Evolutionary conservation across 192 early-diverging fungal genomes (phyloP).

Genomic region (Dispira parvispora): DNA sequence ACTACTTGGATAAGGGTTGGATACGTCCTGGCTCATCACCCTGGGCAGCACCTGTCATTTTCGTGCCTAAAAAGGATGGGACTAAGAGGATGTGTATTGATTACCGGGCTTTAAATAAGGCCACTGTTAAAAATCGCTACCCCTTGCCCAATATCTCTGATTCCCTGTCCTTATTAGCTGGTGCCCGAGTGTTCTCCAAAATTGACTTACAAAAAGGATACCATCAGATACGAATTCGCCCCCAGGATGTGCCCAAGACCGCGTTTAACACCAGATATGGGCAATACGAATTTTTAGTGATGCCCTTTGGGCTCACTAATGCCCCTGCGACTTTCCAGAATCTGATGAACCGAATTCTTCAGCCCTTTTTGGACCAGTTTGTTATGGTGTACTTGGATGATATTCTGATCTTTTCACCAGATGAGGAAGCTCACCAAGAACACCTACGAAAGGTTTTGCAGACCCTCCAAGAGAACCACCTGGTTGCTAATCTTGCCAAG

Average conservation of each 20-base stretch:
- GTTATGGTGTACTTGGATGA: not conserved
- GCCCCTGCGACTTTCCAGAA: constrained; percentile 37
- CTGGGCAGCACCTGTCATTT: constrained; percentile 23
- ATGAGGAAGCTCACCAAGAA: not conserved
- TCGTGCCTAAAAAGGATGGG: constrained; percentile 34
- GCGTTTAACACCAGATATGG: constrained; percentile 24
- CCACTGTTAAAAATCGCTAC: constrained; percentile 22
- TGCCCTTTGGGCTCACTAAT: constrained; percentile 46
- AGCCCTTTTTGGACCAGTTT: constrained; percentile 16
- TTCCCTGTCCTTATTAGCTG: constrained; percentile 16
- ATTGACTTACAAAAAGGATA: constrained; percentile 27
- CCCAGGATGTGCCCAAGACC: constrained; percentile 23
- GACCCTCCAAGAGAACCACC: not conserved
- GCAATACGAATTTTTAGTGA: constrained; percentile 31
- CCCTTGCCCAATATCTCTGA: constrained; percentile 31
- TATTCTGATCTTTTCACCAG: not conserved
- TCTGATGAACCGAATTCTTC: constrained; percentile 28
- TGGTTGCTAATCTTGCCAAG: not conserved
- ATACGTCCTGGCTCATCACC: constrained; percentile 16
- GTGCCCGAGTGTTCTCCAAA: constrained; percentile 17
- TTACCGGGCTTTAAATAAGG: constrained; percentile 29
- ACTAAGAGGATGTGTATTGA: constrained; percentile 28
- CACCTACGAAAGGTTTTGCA: not conserved
- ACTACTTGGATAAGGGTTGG: constrained; percentile 10
- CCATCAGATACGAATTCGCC: constrained; percentile 22